These are phyloP conservation scores for Apiospora arundinis DNA, from an alignment of 2,329 filamentous ascomycete species.

Conservation along the genomic window DNA sequence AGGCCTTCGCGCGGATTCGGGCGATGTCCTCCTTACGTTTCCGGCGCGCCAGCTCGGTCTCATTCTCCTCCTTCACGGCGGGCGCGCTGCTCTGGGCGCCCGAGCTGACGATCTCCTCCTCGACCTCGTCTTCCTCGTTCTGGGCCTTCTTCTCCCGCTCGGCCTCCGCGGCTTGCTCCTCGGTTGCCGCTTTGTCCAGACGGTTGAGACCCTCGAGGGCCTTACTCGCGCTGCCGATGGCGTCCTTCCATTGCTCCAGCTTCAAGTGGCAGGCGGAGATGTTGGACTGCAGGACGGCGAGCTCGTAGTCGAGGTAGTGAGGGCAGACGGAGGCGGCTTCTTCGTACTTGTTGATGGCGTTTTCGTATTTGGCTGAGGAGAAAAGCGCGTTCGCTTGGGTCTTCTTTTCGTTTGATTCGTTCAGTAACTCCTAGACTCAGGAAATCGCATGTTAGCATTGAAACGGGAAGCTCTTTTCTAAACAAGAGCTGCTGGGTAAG, in stretches of 20 bases:
- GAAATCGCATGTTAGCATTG: neutral
- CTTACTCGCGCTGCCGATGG: slow-evolving; percentile 73
- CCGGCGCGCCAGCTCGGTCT: slow-evolving; percentile 37
- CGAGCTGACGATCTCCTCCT: slow-evolving; percentile 65
- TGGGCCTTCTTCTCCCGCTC: slow-evolving; percentile 48
- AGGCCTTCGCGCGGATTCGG: slow-evolving; percentile 81
- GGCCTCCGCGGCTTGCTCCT: slow-evolving; percentile 33
- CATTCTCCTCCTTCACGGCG: slow-evolving; percentile 37
- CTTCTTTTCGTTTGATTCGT: slow-evolving; percentile 77
- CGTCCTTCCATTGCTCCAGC: slow-evolving; percentile 83
- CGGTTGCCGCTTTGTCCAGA: slow-evolving; percentile 49
- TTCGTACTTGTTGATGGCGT: slow-evolving; percentile 83
- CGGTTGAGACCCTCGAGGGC: slow-evolving; percentile 76
- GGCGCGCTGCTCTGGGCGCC: slow-evolving; percentile 60
- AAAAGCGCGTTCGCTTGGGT: slow-evolving; percentile 82
- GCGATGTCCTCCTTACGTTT: slow-evolving; percentile 67
- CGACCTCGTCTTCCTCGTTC: slow-evolving; percentile 48
- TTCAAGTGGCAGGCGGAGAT: slow-evolving; percentile 89
- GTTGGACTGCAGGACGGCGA: slow-evolving; percentile 87
- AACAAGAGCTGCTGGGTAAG: neutral
- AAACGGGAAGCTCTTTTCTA: accelerated
- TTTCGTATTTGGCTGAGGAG: slow-evolving; percentile 70
- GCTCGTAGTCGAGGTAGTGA: slow-evolving; percentile 84
- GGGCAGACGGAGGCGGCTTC: slow-evolving; percentile 80
- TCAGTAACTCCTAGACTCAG: slow-evolving; percentile 63